A percentile compares a stretch with the other conserved stretches of the same genome.
These are phyloP conservation scores for Lasiosphaeris hirsuta DNA, from an alignment of 495 filamentous ascomycete species.

Conservation along the genomic window DNA sequence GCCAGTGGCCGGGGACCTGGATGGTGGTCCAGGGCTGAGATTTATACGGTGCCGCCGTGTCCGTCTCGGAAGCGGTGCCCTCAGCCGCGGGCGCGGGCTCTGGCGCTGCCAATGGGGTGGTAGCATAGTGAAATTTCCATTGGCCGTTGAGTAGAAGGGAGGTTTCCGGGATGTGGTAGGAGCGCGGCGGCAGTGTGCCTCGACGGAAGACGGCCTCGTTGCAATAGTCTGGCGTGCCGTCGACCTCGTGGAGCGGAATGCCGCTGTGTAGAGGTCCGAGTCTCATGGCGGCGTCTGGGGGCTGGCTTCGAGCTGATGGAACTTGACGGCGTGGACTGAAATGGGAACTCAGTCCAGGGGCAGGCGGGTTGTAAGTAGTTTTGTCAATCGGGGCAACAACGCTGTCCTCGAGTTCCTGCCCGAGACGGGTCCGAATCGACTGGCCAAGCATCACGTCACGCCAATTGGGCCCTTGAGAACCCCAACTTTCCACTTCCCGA, in stretches of 20 bases:
- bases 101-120: constrained; percentile 46
- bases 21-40: constrained; percentile 46
- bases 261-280: neutral
- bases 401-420: no score
- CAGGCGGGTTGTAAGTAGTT: neutral
- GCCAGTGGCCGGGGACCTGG: constrained; percentile 63
- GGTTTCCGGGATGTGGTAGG: constrained; percentile 48
- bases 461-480: neutral
- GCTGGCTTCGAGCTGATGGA: no score
- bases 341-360: neutral
- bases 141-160: constrained; percentile 49
- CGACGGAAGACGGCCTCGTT: constrained; percentile 42
- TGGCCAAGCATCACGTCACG: no score
- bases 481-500: neutral
- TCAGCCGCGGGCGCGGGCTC: constrained; percentile 33
- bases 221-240: constrained; percentile 23
- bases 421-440: no score
- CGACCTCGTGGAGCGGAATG: constrained; percentile 18
- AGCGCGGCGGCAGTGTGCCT: constrained; percentile 47
- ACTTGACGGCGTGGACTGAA: constrained; percentile 1
- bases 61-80: constrained; percentile 4
- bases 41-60: neutral
- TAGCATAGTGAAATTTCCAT: constrained; percentile 58
- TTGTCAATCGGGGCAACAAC: no score
- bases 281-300: no score